A percentile compares a stretch with the other conserved stretches of the same genome.
Evolutionary conservation across 2,329 filamentous ascomycete genomes (phyloP).

Genomic region (Elsinoe necatrix): DNA sequence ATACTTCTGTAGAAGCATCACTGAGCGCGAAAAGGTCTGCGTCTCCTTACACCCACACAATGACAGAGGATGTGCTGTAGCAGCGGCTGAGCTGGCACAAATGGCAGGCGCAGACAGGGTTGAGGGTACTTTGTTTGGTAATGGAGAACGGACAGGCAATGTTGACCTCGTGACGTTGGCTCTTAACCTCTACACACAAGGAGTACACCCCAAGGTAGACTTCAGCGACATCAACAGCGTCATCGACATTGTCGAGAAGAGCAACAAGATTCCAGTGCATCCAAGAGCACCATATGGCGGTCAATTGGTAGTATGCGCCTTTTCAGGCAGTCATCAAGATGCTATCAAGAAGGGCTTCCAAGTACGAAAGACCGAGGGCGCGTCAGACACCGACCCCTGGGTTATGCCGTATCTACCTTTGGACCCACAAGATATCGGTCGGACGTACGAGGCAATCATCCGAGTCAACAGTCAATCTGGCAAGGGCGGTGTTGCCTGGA

Average conservation of each 20-base stretch:
- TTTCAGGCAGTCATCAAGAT: slow-evolving; percentile 87
- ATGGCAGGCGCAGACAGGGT: slow-evolving; percentile 95
- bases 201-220: slow-evolving; percentile 74
- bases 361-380: slow-evolving; percentile 53
- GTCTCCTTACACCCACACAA: slow-evolving; percentile 93
- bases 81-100: slow-evolving; percentile 83
- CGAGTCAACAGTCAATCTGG: slow-evolving; percentile 94
- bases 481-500: slow-evolving; percentile 91
- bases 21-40: slow-evolving; percentile 75
- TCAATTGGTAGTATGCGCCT: slow-evolving; percentile 83
- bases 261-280: slow-evolving; percentile 91
- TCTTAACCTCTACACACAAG: slow-evolving; percentile 91
- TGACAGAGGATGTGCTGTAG: slow-evolving; percentile 81
- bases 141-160: slow-evolving; percentile 92
- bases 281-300: slow-evolving; percentile 85
- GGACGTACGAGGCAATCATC: slow-evolving; percentile 96
- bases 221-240: slow-evolving; percentile 81
- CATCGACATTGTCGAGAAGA: slow-evolving; percentile 82
- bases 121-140: slow-evolving; percentile 88
- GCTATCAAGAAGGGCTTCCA: slow-evolving; percentile 89
- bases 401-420: slow-evolving; percentile 84
- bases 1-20: slow-evolving; percentile 82
- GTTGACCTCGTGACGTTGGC: slow-evolving; percentile 89
- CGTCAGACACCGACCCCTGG: slow-evolving; percentile 62
- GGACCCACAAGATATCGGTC: slow-evolving; percentile 85